phyloP scores from a whole-genome alignment of 2,329 filamentous ascomycete genomes.

The Penicillium sp. region DNA sequence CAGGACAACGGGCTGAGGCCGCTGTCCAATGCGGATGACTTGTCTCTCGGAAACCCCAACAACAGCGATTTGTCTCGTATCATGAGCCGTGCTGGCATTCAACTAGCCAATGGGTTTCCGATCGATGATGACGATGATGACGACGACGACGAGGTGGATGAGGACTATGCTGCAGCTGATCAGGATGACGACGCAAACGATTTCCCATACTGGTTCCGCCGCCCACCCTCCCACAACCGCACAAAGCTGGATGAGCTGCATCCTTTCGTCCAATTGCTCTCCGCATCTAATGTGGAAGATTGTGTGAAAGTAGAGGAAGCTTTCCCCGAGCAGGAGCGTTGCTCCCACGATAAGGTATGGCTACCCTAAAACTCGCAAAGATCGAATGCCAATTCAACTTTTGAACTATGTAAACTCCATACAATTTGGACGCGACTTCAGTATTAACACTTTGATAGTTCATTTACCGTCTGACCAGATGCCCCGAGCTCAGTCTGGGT shows the following conservation, averaged over 20 bases:
- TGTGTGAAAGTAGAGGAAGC: conserved; percentile 60
- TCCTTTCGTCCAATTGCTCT: conserved; percentile 73
- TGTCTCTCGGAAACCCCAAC: conserved; percentile 28
- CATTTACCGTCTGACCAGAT: conserved; percentile 70
- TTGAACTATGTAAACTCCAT: neutral
- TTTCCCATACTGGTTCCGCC: conserved; percentile 44
- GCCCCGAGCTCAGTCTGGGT: conserved; percentile 75
- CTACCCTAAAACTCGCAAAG: neutral
- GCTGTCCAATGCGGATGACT: conserved; percentile 33
- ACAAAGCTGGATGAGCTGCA: conserved; percentile 60
- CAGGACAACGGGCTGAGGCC: conserved; percentile 30
- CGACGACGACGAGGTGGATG: conserved; percentile 38
- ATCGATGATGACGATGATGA: conserved; percentile 34
- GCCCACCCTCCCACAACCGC: conserved; percentile 38
- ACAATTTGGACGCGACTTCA: neutral
- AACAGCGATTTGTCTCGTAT: conserved; percentile 32
- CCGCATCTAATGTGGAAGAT: conserved; percentile 51
- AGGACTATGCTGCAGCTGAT: conserved; percentile 45
- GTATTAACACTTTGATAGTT: conserved; percentile 54
- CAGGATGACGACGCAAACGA: conserved; percentile 44
- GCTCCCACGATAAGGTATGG: conserved; percentile 60
- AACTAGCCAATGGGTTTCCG: conserved; percentile 33
- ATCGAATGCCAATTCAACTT: neutral
- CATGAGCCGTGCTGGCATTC: conserved; percentile 28
- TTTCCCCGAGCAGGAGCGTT: conserved; percentile 60